phyloP scores from a whole-genome alignment of 108 stramenopile species.

The Fistulifera solaris region DNA sequence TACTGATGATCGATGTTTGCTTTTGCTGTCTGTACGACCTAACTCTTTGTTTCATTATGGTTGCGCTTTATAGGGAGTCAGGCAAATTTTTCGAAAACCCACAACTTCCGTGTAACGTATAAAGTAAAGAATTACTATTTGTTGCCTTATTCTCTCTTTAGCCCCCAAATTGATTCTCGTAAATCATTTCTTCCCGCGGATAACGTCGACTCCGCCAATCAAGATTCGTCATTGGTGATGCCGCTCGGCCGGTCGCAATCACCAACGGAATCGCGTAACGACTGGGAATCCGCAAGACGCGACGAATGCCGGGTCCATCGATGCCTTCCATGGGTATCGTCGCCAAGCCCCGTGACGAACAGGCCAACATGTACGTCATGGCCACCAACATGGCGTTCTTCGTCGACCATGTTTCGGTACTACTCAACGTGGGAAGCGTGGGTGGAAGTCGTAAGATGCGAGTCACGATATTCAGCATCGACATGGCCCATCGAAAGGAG shows the following conservation, averaged over 20 bases:
- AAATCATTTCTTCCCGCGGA: constrained; percentile 41
- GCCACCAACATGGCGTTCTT: constrained; percentile 90
- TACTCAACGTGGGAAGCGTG: constrained; percentile 57
- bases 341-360: constrained; percentile 64
- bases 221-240: constrained; percentile 12
- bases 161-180: constrained; percentile 36
- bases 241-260: constrained; percentile 40
- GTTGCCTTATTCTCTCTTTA: no score
- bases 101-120: no score
- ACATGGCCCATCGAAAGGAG: constrained; percentile 36
- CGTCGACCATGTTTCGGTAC: constrained; percentile 77
- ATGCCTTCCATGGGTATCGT: constrained; percentile 92
- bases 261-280: constrained; percentile 62
- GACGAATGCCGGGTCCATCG: constrained; percentile 46
- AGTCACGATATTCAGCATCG: constrained; percentile 27
- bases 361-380: constrained; percentile 79
- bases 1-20: not conserved
- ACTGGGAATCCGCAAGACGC: constrained; percentile 47
- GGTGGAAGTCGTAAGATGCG: constrained; percentile 19
- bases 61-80: constrained; percentile 39
- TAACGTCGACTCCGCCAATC: constrained; percentile 32
- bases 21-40: not conserved
- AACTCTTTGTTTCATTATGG: not conserved
- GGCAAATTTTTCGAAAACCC: constrained; percentile 52
- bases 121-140: no score